A percentile compares a stretch with the other conserved stretches of the same genome.
phyloP scores from a whole-genome alignment of 2,329 filamentous ascomycete species.

The Fusarium continuum region DNA sequence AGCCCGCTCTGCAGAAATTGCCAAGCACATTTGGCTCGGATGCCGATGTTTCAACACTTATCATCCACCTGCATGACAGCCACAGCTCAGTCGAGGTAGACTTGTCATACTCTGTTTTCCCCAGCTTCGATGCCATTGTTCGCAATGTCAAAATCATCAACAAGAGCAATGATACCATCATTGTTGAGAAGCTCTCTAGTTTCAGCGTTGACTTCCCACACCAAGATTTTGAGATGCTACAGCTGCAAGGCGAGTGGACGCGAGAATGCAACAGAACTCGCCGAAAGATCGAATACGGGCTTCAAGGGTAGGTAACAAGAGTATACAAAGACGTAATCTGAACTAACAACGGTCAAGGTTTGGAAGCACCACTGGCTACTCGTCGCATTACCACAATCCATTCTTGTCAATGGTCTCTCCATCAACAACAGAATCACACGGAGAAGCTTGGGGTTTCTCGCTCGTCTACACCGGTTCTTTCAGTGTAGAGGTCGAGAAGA shows the following conservation, averaged over 20 bases:
- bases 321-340: accelerated
- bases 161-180: conserved; percentile 60
- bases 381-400: conserved; percentile 71
- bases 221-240: conserved; percentile 69
- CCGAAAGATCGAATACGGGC: conserved; percentile 65
- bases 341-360: conserved; percentile 54
- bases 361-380: conserved; percentile 68
- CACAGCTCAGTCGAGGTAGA: conserved; percentile 66
- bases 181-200: conserved; percentile 66
- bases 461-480: conserved; percentile 73
- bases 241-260: conserved; percentile 70
- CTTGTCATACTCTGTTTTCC: conserved; percentile 71
- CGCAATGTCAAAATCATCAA: conserved; percentile 71
- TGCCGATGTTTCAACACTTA: conserved; percentile 65
- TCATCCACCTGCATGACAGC: conserved; percentile 67
- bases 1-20: conserved; percentile 64
- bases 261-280: conserved; percentile 65
- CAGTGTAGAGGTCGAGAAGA: conserved; percentile 67
- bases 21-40: conserved; percentile 67
- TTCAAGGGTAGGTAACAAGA: conserved; percentile 56
- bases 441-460: conserved; percentile 72
- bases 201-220: conserved; percentile 69
- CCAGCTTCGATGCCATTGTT: conserved; percentile 67
- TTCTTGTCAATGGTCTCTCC: conserved; percentile 67
- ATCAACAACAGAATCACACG: conserved; percentile 66